Base-by-base conservation (phyloP, 2,329 filamentous ascomycete species). In the Penicillium concentricum region DNA sequence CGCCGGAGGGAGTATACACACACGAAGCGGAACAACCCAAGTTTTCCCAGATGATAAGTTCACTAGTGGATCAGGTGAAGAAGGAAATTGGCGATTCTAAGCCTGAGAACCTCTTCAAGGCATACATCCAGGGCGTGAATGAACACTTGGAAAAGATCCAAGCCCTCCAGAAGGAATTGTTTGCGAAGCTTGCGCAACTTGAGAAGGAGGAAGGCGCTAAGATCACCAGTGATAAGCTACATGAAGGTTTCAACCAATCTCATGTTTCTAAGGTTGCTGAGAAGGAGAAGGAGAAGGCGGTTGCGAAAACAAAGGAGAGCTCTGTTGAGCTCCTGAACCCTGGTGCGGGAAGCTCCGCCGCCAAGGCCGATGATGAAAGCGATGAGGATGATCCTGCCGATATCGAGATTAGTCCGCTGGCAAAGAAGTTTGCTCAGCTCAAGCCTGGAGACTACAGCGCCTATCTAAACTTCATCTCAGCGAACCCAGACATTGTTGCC, bases 41-140 rank as follows among this genome's bases (percentile, higher is more conserved):
- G 15, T 99, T 96, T 72, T 94, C 91, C 38, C 91, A 95, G 80
- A 99, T 99, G 94, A 92, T 99, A 89, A 90, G 90, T n/a, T 86
- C 88, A n/a, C 76, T 99, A 67, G 84, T 97, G 20, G 94, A 99
- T 69, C 90, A 96, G 75, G 92, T 97, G 41, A 97, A 96, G 75
- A 86, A 90, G 63, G 85, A 89, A 49, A 81, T 96, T 35, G 90
- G 92, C 54, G 89, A 92, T 70, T 70, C 73, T 20, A 89, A 89
- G 74, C 86, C 88, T 59, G 81, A 84, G 20, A 84, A 87, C 64
- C 79, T 90, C 49, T 92, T 90, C 71, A 81, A 84, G 46, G 87
- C 84, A 51, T 97, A 95, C 79, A 81, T 95, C 28, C 82, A 84
- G 46, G 93, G 94, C 67, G 84, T 97, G 16, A 83, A 85, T 61